A percentile compares a stretch with the other conserved stretches of the same genome.
Conservation (phyloP, 75 land plant species). For the Cryptomeria japonica region DNA sequence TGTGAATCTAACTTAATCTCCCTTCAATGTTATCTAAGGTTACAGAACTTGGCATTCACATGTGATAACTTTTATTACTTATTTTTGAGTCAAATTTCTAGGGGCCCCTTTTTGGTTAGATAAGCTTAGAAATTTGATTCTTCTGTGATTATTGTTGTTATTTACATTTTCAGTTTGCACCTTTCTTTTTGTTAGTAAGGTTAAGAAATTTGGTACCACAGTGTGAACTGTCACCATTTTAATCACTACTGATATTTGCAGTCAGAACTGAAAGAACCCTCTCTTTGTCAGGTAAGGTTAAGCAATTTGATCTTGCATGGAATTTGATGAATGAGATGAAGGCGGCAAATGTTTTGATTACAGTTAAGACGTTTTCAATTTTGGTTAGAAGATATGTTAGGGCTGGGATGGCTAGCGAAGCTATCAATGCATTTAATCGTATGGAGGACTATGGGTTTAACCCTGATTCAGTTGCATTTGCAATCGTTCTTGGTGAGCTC, state of each 20-base stretch:
- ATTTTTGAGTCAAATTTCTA: not conserved
- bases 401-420: constrained; percentile 63
- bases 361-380: constrained; percentile 39
- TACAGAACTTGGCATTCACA: not conserved
- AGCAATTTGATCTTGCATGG: constrained; percentile 62
- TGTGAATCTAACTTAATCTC: not conserved
- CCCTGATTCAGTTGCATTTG: constrained; percentile 46
- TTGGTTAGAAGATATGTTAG: constrained; percentile 71
- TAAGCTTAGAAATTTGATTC: not conserved
- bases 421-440: constrained; percentile 64
- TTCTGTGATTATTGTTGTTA: not conserved
- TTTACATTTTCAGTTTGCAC: not conserved
- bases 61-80: not conserved
- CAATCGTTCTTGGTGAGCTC: constrained; percentile 45
- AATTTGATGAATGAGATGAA: constrained; percentile 55
- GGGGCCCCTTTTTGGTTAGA: not conserved
- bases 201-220: no score
- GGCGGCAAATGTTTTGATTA: constrained; percentile 21
- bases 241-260: no score
- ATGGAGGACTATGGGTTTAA: constrained; percentile 72
- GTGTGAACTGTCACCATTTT: no score
- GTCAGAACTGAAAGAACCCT: not conserved
- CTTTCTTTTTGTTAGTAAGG: no score
- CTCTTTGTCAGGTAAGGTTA: constrained; percentile 43
- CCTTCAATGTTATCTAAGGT: not conserved